These are phyloP conservation scores for Leccinum huronense DNA, from an alignment of 1,284 basidiomycete species.

Conservation along the genomic window DNA sequence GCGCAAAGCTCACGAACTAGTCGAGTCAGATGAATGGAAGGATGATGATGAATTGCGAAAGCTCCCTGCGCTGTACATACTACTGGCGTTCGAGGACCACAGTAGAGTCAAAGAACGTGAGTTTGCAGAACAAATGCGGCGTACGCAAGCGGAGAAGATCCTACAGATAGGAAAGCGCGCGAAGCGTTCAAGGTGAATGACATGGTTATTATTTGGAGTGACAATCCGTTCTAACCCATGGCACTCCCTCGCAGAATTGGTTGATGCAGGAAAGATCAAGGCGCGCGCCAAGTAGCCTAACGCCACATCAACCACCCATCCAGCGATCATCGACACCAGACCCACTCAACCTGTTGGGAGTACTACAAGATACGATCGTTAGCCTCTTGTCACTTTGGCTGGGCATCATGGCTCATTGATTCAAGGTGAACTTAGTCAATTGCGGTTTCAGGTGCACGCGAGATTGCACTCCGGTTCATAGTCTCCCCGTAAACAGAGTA, in stretches of 20 bases:
- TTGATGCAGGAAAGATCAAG: constrained; percentile 66
- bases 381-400: too few species aligned
- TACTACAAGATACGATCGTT: too few species aligned
- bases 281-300: constrained; percentile 83
- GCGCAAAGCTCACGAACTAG: constrained; percentile 75
- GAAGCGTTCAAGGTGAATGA: constrained; percentile 77
- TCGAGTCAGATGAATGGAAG: constrained; percentile 80
- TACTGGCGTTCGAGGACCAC: constrained; percentile 91
- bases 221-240: constrained; percentile 9
- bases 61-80: constrained; percentile 85
- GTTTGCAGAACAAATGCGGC: constrained; percentile 79
- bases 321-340: too few species aligned
- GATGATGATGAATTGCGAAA: constrained; percentile 71
- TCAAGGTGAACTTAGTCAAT: too few species aligned
- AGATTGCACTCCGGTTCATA: too few species aligned
- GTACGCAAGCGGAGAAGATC: constrained; percentile 77
- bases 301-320: too few species aligned
- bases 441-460: too few species aligned
- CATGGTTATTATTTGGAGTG: neutral
- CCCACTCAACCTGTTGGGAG: too few species aligned
- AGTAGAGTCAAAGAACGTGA: constrained; percentile 84
- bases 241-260: constrained; percentile 71
- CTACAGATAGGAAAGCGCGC: constrained; percentile 79
- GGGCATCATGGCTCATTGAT: too few species aligned
- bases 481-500: too few species aligned